Conservation (phyloP, 805 yeast genomes). For the Saturnispora galanensis region DNA sequence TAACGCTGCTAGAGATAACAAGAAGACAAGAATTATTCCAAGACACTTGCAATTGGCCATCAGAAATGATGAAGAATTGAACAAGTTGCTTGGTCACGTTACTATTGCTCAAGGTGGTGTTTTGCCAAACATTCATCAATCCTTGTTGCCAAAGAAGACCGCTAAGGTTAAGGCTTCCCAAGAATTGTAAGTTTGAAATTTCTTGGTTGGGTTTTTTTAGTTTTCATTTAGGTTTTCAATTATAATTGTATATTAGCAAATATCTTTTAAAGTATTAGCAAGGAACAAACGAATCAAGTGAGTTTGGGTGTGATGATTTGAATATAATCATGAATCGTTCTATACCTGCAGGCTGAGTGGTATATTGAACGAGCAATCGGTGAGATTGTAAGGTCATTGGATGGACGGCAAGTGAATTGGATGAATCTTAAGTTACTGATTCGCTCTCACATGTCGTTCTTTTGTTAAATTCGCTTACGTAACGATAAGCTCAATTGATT, state of each 20-base stretch:
- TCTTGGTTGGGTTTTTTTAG: slow-evolving; percentile 6
- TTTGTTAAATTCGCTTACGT: no score
- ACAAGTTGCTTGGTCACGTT: slow-evolving; percentile 85
- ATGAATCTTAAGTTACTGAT: no score
- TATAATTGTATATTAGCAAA: slow-evolving; percentile 8
- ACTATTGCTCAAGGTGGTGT: slow-evolving; percentile 99
- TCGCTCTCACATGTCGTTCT: no score
- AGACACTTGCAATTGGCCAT: slow-evolving; percentile 98
- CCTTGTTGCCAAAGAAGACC: slow-evolving; percentile 62
- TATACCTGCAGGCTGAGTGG: no score
- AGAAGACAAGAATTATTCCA: slow-evolving; percentile 97
- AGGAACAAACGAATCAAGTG: no score
- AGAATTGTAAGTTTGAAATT: slow-evolving; percentile 35
- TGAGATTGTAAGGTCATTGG: no score
- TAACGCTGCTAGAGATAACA: slow-evolving; percentile 97
- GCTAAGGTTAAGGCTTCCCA: slow-evolving; percentile 48
- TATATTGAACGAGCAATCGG: no score
- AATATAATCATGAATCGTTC: no score
- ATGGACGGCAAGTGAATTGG: no score
- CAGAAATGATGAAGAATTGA: slow-evolving; percentile 97
- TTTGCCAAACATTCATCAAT: slow-evolving; percentile 92
- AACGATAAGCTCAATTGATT: no score
- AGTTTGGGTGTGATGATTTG: no score
- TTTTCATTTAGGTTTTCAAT: slow-evolving; percentile 11
- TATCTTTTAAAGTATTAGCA: slow-evolving; percentile 1